Conservation (phyloP, 106 monocot genomes). For the Dendrobium huoshanense region DNA sequence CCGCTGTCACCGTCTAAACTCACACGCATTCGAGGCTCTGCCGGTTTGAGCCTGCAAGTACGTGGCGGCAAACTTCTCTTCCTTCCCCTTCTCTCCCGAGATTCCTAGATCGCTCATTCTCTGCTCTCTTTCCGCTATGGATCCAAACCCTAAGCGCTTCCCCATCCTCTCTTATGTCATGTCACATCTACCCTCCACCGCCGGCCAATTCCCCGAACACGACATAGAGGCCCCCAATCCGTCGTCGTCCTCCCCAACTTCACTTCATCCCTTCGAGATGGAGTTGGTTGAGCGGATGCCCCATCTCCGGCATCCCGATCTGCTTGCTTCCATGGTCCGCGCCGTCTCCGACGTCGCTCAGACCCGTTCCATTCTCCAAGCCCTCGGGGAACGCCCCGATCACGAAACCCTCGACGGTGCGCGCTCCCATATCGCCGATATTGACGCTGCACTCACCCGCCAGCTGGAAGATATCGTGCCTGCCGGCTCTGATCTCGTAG, state of each 20-base stretch:
- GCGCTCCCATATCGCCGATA: constrained; percentile 21
- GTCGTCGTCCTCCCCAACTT: not conserved
- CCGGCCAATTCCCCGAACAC: constrained; percentile 9
- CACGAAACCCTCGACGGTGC: constrained; percentile 52
- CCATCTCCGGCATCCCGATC: constrained; percentile 28
- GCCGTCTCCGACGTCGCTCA: constrained; percentile 43
- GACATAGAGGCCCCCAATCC: constrained; percentile 60
- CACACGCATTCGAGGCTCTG: no score
- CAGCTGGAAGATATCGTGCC: constrained; percentile 17
- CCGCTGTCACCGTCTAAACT: no score
- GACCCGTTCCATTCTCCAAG: constrained; percentile 33
- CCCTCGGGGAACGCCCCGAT: constrained; percentile 45
- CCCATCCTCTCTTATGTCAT: constrained; percentile 92
- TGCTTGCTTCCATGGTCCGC: constrained; percentile 41
- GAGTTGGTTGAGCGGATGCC: constrained; percentile 67
- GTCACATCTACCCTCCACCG: constrained; percentile 39
- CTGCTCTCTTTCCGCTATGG: constrained; percentile 28
- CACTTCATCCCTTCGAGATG: constrained; percentile 6
- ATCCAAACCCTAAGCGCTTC: constrained; percentile 67
- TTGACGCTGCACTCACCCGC: constrained; percentile 13
- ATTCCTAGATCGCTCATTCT: not conserved
- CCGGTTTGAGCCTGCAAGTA: no score
- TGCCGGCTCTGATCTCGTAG: constrained; percentile 5
- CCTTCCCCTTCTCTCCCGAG: not conserved
- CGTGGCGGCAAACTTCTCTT: not conserved